phyloP scores from a whole-genome alignment of 768 basidiomycete genomes.

The Phlegmacium glaucopus region DNA sequence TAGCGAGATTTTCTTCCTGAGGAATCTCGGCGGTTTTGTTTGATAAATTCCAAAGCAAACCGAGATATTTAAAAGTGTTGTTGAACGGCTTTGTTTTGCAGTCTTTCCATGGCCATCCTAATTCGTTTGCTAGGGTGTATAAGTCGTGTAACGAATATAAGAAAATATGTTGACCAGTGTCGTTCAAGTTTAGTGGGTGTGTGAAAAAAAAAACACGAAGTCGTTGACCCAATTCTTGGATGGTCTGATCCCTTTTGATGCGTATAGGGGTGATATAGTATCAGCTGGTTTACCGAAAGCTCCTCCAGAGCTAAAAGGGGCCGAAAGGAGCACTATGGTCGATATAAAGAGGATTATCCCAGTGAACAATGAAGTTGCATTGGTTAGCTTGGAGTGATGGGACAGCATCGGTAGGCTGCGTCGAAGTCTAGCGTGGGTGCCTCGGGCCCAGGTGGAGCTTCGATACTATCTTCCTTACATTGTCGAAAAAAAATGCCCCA shows the following conservation, averaged over 20 bases:
- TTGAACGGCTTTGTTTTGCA: conserved; percentile 26
- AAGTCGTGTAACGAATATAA: conserved; percentile 19
- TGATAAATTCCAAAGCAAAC: conserved; percentile 33
- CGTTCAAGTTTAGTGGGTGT: conserved; percentile 5
- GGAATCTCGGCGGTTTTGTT: conserved; percentile 28
- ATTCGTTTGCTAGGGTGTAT: conserved; percentile 13
- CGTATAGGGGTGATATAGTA: conserved; percentile 21
- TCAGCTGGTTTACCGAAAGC: conserved; percentile 31
- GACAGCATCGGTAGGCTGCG: too few species aligned
- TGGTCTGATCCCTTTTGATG: conserved; percentile 10
- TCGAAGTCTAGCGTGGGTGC: too few species aligned
- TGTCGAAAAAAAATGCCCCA: too few species aligned
- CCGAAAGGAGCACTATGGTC: too few species aligned
- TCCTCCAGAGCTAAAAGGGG: conserved; percentile 18
- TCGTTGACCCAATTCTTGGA: conserved; percentile 35
- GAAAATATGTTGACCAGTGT: conserved; percentile 3
- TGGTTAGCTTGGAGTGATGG: too few species aligned
- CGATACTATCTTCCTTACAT: too few species aligned
- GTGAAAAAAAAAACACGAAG: conserved; percentile 30
- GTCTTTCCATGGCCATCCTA: conserved; percentile 35
- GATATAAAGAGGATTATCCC: too few species aligned
- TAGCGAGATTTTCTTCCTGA: conserved; percentile 27
- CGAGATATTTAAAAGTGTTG: conserved; percentile 28
- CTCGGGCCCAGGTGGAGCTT: too few species aligned
- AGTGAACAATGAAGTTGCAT: too few species aligned